Evolutionary conservation across 2,329 filamentous ascomycete genomes (phyloP).

Genomic region (Colletotrichum camelliae): DNA sequence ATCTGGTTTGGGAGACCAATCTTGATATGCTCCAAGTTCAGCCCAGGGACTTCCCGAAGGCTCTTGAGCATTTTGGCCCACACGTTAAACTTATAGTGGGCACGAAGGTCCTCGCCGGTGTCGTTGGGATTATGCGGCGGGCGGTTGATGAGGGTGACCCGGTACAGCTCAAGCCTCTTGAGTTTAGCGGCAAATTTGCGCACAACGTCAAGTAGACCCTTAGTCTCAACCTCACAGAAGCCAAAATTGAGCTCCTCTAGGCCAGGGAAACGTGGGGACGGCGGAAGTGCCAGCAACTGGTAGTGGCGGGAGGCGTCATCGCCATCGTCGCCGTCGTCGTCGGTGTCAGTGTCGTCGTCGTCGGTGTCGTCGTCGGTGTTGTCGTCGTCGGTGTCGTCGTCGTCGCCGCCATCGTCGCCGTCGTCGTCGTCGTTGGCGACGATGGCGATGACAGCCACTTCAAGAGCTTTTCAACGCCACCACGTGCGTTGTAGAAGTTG

Average conservation of each 20-base stretch:
- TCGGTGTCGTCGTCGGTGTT: not conserved
- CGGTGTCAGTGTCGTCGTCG: not conserved
- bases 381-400: too few species aligned
- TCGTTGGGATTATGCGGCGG: not conserved
- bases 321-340: too few species aligned
- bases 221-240: conserved; percentile 31
- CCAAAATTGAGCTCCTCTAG: conserved; percentile 52
- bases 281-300: conserved; percentile 10
- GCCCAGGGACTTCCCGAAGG: conserved; percentile 27
- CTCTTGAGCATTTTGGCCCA: conserved; percentile 44
- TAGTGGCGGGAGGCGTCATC: conserved; percentile 22
- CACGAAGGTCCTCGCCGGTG: not conserved
- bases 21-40: conserved; percentile 38
- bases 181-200: conserved; percentile 50
- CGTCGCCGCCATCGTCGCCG: too few species aligned
- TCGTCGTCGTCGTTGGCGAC: not conserved
- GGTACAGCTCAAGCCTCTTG: conserved; percentile 49
- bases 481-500: conserved; percentile 44
- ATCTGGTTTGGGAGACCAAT: conserved; percentile 33
- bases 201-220: conserved; percentile 38
- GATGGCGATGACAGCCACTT: conserved; percentile 39
- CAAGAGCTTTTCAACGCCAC: conserved; percentile 34
- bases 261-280: conserved; percentile 33
- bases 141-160: conserved; percentile 34
- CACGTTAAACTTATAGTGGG: conserved; percentile 30